Percentiles rank a stretch among this genome's conserved stretches.
Conservation (phyloP, 2,329 filamentous ascomycete species). For the Trichoderma guizhouense region DNA sequence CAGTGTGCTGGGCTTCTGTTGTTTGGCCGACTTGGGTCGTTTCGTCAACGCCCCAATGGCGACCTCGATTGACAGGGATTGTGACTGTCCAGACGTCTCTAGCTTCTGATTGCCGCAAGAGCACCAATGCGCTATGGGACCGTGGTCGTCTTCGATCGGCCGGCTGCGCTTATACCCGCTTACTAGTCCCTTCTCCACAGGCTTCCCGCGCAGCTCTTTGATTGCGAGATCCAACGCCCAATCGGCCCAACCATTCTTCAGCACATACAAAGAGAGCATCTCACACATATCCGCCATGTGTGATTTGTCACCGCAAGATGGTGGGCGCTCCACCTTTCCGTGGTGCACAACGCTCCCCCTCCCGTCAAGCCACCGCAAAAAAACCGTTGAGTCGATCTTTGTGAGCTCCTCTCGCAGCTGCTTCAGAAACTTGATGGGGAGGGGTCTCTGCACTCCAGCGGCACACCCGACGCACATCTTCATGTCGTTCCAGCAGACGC, state of each 20-base stretch:
- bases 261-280: neutral
- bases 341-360: neutral
- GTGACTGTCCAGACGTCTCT: conserved; percentile 2
- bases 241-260: conserved; percentile 9
- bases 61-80: conserved; percentile 3
- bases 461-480: neutral
- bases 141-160: conserved; percentile 8
- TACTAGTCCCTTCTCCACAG: neutral
- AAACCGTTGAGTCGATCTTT: neutral
- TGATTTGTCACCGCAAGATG: neutral
- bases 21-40: neutral
- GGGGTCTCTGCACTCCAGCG: neutral
- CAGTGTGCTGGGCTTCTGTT: neutral
- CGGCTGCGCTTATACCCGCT: conserved; percentile 1
- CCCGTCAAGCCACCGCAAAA: conserved; percentile 4
- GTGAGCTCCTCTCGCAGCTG: conserved; percentile 1
- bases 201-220: neutral
- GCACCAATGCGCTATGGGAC: conserved; percentile 7
- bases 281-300: neutral
- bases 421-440: conserved; percentile 3
- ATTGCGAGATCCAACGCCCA: neutral
- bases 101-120: conserved; percentile 16
- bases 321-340: neutral
- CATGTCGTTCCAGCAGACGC: neutral
- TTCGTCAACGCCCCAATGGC: neutral